Percentiles rank a stretch among this genome's conserved stretches.
Conservation (phyloP, 306 rosid species). For the Senna tora region DNA sequence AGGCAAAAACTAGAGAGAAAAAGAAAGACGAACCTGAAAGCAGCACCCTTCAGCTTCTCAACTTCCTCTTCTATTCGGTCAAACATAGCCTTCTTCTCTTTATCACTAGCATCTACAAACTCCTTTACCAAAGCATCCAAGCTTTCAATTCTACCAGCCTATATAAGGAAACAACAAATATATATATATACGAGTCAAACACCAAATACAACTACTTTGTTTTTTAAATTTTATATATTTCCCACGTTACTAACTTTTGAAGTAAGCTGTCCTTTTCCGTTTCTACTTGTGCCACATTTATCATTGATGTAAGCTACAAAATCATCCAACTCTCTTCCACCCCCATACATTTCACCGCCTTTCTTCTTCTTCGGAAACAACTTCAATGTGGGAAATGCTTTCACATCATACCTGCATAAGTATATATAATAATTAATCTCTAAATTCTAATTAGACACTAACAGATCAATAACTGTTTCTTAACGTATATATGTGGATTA, state of each 20-base stretch:
- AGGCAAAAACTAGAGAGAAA: background rate
- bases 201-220: constrained; percentile 2
- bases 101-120: constrained; percentile 60
- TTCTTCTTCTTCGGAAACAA: constrained; percentile 87
- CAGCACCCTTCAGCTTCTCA: constrained; percentile 71
- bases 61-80: constrained; percentile 73
- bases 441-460: background rate
- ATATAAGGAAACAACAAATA: constrained; percentile 37
- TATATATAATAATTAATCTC: constrained; percentile 16
- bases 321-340: constrained; percentile 86
- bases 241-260: constrained; percentile 53
- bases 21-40: constrained; percentile 55
- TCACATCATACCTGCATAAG: constrained; percentile 73
- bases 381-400: constrained; percentile 91
- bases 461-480: background rate
- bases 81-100: constrained; percentile 64
- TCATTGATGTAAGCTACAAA: constrained; percentile 77
- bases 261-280: constrained; percentile 78
- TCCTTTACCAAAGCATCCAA: constrained; percentile 74
- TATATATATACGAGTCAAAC: constrained; percentile 12
- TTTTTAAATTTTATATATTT: background rate
- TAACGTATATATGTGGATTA: constrained; percentile 13
- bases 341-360: constrained; percentile 86
- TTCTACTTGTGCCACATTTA: constrained; percentile 78
- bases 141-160: constrained; percentile 77